Evolutionary conservation across 495 filamentous ascomycete genomes (phyloP), one percentile per base, ranked within the genome.

Genomic region (Aspergillus baeticus): DNA sequence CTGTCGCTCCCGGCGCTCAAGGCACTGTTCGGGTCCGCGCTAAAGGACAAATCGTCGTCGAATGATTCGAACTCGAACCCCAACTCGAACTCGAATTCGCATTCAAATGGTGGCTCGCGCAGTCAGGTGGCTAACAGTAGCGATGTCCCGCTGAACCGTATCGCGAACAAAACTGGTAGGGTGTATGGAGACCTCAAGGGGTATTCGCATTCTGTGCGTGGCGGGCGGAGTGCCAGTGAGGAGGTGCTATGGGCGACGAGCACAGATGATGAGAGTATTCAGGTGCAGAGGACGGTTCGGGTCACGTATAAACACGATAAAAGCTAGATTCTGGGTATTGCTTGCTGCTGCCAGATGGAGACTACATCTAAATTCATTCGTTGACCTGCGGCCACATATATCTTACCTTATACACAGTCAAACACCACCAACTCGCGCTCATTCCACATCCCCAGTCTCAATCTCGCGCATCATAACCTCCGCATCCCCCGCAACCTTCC

Each of bases 1-100:
- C 48, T 67, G 3, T 67, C 62, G 6, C 39, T 67, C 2, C 59
- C 62, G 1, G 53, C 64, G 0, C 48, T 64, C 10, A 56, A 55
- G 35, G 55, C 55, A 29, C 17, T 46, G 14, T 48, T 48, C 22
- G 14, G 23, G 3, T n/a, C 45, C 5, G 17, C 29, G 10, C 17
- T 33, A 10, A 48, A 48, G 23, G 23, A 48, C 15, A 48, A 48
- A 17, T 29, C 26, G 8, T 29, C 26, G 26, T 29, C 26, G 26
- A 8, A 29, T 29, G 8, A 29, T 8, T 29, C 26, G 26, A 15
- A 31, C n/a, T 48, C 45, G 10, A 34, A 33, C 33, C 33, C 29
- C n/a, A 29, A 29, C 26, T 29, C 26, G 26, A 15, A 31, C n/a
- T 48, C 45, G 10, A 34, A 33, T 48, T 48, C 29, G 8, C 5